Evolutionary conservation across 805 yeast genomes (phyloP).

Genomic region (Schwanniomyces yamadae): DNA sequence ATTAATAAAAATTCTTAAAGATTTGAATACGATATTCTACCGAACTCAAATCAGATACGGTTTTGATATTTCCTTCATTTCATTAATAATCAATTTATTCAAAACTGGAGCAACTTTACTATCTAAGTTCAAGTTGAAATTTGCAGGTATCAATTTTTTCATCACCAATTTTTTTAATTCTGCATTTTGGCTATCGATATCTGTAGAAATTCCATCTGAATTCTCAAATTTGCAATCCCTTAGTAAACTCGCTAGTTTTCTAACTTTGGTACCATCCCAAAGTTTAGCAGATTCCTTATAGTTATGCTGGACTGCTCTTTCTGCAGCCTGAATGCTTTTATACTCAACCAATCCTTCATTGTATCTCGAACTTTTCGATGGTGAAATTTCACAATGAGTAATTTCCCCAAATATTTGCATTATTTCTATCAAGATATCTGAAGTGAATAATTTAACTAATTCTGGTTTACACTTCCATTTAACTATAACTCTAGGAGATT

Average conservation of each 20-base stretch:
- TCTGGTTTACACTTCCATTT: conserved; percentile 48
- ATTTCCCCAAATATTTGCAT: conserved; percentile 50
- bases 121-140: not conserved
- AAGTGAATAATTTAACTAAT: conserved; percentile 27
- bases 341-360: conserved; percentile 39
- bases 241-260: conserved; percentile 48
- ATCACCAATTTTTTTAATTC: not conserved
- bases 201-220: not conserved
- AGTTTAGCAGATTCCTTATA: conserved; percentile 38
- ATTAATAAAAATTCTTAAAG: conserved; percentile 9
- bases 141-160: not conserved
- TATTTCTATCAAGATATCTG: conserved; percentile 32
- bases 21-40: conserved; percentile 4
- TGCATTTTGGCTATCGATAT: conserved; percentile 2
- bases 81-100: conserved; percentile 3
- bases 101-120: conserved; percentile 4
- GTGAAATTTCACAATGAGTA: conserved; percentile 6
- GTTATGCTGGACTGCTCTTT: conserved; percentile 40
- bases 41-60: conserved; percentile 31
- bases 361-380: conserved; percentile 22
- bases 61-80: conserved; percentile 17
- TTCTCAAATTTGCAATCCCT: conserved; percentile 27
- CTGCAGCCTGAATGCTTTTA: conserved; percentile 22
- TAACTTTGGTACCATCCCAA: conserved; percentile 47
- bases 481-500: conserved; percentile 23